phyloP scores from a whole-genome alignment of 352 stramenopile genomes.

The Phytopythium aichiense region DNA sequence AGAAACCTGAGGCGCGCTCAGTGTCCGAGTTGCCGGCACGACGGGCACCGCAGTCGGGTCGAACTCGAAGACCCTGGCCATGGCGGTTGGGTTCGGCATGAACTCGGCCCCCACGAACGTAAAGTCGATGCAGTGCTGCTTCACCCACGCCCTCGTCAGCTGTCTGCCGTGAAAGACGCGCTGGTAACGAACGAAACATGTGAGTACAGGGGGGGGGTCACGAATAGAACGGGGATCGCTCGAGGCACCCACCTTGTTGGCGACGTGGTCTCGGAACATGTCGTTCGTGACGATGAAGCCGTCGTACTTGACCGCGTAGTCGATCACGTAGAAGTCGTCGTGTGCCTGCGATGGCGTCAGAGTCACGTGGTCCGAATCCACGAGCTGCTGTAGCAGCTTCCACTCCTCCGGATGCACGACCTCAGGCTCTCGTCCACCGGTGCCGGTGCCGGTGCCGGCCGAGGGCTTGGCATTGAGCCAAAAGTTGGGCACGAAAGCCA shows the following conservation, averaged over 20 bases:
- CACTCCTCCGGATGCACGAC: slow-evolving; percentile 47
- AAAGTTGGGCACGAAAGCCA: slow-evolving; percentile 80
- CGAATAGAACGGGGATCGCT: background rate
- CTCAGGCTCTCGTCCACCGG: slow-evolving; percentile 24
- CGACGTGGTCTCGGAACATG: slow-evolving; percentile 89
- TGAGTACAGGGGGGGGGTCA: background rate
- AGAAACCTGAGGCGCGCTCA: background rate
- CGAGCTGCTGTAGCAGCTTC: slow-evolving; percentile 41
- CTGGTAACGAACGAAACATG: slow-evolving; percentile 16
- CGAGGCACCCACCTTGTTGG: slow-evolving; percentile 43
- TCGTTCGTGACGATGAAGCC: slow-evolving; percentile 91
- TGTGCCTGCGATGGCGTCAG: slow-evolving; percentile 82
- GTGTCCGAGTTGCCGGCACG: background rate
- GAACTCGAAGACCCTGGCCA: slow-evolving; percentile 59
- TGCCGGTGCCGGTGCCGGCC: slow-evolving; percentile 6
- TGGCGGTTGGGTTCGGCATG: slow-evolving; percentile 83
- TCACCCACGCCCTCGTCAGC: slow-evolving; percentile 60
- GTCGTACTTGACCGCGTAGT: slow-evolving; percentile 86
- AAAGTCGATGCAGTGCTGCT: slow-evolving; percentile 78
- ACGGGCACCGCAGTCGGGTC: slow-evolving; percentile 11
- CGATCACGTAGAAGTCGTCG: slow-evolving; percentile 91
- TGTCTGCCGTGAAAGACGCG: slow-evolving; percentile 59
- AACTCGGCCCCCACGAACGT: slow-evolving; percentile 90
- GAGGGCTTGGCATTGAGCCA: slow-evolving; percentile 69
- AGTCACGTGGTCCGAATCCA: slow-evolving; percentile 62